Evolutionary conservation across 2,329 filamentous ascomycete genomes (phyloP).

Genomic region (Nemania sp.): DNA sequence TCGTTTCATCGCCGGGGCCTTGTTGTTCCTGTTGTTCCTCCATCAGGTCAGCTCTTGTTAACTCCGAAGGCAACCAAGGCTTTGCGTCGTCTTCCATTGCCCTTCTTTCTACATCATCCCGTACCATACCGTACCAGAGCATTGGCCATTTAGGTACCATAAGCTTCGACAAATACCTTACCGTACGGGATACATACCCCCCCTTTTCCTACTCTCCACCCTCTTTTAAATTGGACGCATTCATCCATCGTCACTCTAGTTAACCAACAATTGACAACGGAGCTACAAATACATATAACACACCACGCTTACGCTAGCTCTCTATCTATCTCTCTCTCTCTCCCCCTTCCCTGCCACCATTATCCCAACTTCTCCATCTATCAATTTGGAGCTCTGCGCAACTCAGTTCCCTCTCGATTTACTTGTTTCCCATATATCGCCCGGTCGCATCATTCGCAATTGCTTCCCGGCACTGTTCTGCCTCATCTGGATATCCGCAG

Average conservation of each 20-base stretch:
- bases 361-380: too few relatives aligned
- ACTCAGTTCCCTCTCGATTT: not conserved
- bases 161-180: too few relatives aligned
- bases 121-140: not conserved
- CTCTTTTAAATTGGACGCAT: constrained; percentile 21
- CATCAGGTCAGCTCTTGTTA: constrained; percentile 19
- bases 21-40: not conserved
- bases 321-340: not conserved
- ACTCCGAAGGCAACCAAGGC: constrained; percentile 32
- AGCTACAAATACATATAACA: not conserved
- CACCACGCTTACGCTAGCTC: not conserved
- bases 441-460: constrained; percentile 20
- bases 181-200: not conserved
- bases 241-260: constrained; percentile 20
- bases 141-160: not conserved
- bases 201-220: not conserved
- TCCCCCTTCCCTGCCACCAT: not conserved
- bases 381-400: too few relatives aligned
- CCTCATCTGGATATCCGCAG: constrained; percentile 18
- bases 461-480: constrained; percentile 16
- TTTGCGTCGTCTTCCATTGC: constrained; percentile 22
- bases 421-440: not conserved
- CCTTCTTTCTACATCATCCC: not conserved
- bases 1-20: not conserved
- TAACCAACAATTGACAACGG: constrained; percentile 21